Conservation (phyloP, 352 stramenopile species). For the Globisporangium acanthophoron region DNA sequence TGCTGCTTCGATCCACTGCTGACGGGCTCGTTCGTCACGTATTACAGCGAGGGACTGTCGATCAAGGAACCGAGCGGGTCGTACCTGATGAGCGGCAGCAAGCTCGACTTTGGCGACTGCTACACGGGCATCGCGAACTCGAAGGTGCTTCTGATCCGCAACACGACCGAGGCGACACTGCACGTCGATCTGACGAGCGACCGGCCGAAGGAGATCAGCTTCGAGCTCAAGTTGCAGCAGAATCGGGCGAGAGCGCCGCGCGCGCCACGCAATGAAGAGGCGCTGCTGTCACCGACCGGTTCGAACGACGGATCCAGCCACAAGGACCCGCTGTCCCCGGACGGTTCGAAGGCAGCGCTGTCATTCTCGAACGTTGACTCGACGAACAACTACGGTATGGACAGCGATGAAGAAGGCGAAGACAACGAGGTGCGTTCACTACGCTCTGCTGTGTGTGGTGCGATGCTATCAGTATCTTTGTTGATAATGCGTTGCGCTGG, state of each 20-base stretch:
- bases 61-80: slow-evolving; percentile 83
- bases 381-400: slow-evolving; percentile 40
- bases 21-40: neutral
- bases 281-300: slow-evolving; percentile 61
- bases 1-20: neutral
- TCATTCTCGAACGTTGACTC: slow-evolving; percentile 53
- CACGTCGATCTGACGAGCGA: slow-evolving; percentile 85
- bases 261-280: slow-evolving; percentile 48
- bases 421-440: slow-evolving; percentile 63
- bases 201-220: slow-evolving; percentile 84
- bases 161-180: slow-evolving; percentile 78
- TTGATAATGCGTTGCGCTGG: neutral
- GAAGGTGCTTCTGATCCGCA: slow-evolving; percentile 78
- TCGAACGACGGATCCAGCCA: slow-evolving; percentile 71
- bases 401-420: slow-evolving; percentile 83
- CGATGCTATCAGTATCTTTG: neutral
- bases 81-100: slow-evolving; percentile 83
- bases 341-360: slow-evolving; percentile 40
- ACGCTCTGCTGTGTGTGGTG: neutral
- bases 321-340: slow-evolving; percentile 63
- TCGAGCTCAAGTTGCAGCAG: slow-evolving; percentile 79
- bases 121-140: slow-evolving; percentile 81
- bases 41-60: slow-evolving; percentile 69
- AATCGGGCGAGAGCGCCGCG: slow-evolving; percentile 66
- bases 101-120: slow-evolving; percentile 86